Evolutionary conservation across 208 protist species (phyloP).

Genomic region (Lotmaria passim): DNA sequence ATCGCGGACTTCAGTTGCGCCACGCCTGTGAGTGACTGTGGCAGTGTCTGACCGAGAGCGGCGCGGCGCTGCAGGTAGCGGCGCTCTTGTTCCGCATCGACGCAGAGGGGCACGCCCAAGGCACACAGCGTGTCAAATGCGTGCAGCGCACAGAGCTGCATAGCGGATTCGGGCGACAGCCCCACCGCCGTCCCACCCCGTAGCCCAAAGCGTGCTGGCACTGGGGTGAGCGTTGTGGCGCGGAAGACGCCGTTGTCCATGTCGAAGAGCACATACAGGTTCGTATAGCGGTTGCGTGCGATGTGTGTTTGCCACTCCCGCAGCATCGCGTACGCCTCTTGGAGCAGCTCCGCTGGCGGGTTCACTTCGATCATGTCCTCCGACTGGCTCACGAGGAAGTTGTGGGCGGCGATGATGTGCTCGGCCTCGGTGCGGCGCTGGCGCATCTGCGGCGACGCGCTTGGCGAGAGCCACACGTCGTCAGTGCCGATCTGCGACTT

Average conservation of each 20-base stretch:
- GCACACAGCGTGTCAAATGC: slow-evolving; percentile 71
- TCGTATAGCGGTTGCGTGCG: slow-evolving; percentile 59
- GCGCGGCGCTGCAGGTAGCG: slow-evolving; percentile 52
- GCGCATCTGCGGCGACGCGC: slow-evolving; percentile 12
- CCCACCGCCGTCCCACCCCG: slow-evolving; percentile 74
- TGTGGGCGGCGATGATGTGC: slow-evolving; percentile 59
- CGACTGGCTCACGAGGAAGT: slow-evolving; percentile 52
- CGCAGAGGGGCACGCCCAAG: slow-evolving; percentile 60
- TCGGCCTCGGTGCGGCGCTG: slow-evolving; percentile 50
- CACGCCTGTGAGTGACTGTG: slow-evolving; percentile 13
- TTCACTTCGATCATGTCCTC: slow-evolving; percentile 69
- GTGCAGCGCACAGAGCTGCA: slow-evolving; percentile 73
- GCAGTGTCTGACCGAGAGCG: slow-evolving; percentile 34
- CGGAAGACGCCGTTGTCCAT: slow-evolving; percentile 63
- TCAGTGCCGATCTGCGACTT: slow-evolving; percentile 78
- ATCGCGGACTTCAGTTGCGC: not conserved
- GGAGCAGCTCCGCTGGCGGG: slow-evolving; percentile 54
- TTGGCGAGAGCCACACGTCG: slow-evolving; percentile 61
- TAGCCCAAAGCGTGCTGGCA: slow-evolving; percentile 63
- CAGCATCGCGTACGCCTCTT: slow-evolving; percentile 55
- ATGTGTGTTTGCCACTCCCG: slow-evolving; percentile 66
- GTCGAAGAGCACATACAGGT: slow-evolving; percentile 75
- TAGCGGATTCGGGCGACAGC: slow-evolving; percentile 52
- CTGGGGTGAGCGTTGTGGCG: slow-evolving; percentile 73
- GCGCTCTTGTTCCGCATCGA: slow-evolving; percentile 44